Conservation (phyloP, 2,329 filamentous ascomycete species). For the Dryadomyces sulphureus region DNA sequence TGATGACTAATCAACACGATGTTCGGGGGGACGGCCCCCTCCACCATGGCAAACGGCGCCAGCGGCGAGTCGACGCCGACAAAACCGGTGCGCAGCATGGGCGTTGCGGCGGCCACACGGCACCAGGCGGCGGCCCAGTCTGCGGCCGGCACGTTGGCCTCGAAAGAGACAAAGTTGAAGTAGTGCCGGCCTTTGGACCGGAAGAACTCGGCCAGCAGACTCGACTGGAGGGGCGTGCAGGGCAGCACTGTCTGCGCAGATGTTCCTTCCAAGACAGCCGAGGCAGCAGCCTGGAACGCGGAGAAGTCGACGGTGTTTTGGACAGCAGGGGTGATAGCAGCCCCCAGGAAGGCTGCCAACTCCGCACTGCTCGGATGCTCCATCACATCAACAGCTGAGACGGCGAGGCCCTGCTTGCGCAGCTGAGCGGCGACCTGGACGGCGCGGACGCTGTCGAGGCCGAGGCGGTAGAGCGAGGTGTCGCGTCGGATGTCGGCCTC, state of each 20-base stretch:
- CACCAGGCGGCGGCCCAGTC: conserved; percentile 45
- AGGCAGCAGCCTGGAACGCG: too few species aligned
- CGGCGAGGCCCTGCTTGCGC: conserved; percentile 37
- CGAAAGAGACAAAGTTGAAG: conserved; percentile 54
- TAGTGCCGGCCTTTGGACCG: conserved; percentile 55
- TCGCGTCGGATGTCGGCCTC: conserved; percentile 34
- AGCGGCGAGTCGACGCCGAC: conserved; percentile 35
- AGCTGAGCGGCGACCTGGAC: conserved; percentile 60
- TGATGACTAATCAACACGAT: neutral
- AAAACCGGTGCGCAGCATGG: conserved; percentile 69
- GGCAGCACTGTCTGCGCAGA: conserved; percentile 48
- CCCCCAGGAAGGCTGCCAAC: conserved; percentile 4
- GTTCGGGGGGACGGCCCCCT: conserved; percentile 13
- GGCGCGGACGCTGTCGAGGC: conserved; percentile 80
- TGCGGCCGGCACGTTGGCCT: conserved; percentile 24
- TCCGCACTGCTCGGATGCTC: conserved; percentile 35
- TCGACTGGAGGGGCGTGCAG: conserved; percentile 66
- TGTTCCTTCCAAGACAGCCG: conserved; percentile 6
- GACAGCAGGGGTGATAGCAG: neutral
- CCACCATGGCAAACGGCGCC: conserved; percentile 59
- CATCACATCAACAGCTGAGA: conserved; percentile 62
- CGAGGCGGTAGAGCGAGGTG: conserved; percentile 75
- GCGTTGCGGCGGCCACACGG: conserved; percentile 35
- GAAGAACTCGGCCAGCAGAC: conserved; percentile 63
- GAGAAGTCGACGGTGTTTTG: too few species aligned